A percentile compares a stretch with the other conserved stretches of the same genome.
These are phyloP conservation scores for Laguncularia racemosa DNA, from an alignment of 345 rosid species.

Conservation along the genomic window DNA sequence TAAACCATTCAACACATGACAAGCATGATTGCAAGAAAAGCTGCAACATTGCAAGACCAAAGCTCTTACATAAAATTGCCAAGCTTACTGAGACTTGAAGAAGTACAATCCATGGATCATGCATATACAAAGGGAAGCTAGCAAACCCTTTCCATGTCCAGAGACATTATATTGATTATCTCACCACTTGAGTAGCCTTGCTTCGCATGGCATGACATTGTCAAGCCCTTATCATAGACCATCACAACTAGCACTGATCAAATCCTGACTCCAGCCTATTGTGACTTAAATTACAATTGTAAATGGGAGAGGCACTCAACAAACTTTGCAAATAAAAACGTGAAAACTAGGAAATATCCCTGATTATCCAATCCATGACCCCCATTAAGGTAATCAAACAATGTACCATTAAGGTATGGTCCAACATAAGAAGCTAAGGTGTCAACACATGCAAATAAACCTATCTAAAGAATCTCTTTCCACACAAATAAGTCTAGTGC, in stretches of 20 bases:
- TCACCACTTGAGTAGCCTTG: constrained; percentile 27
- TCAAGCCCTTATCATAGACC: too few relatives aligned
- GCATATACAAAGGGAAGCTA: constrained; percentile 20
- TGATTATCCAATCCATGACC: constrained; percentile 10
- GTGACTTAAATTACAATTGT: constrained; percentile 21
- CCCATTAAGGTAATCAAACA: constrained; percentile 27
- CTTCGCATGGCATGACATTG: constrained; percentile 2
- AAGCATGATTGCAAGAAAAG: constrained; percentile 11
- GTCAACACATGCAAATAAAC: background rate
- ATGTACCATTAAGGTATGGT: constrained; percentile 25
- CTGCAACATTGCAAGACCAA: constrained; percentile 17
- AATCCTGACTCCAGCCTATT: constrained; percentile 10
- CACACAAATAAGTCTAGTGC: constrained; percentile 11
- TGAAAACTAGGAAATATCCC: constrained; percentile 20
- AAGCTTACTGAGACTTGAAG: constrained; percentile 24
- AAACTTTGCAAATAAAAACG: constrained; percentile 23
- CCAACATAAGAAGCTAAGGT: constrained; percentile 22
- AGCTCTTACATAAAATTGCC: constrained; percentile 18
- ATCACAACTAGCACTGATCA: too few relatives aligned
- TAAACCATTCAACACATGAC: too few relatives aligned
- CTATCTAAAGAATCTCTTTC: constrained; percentile 20
- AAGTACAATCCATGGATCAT: constrained; percentile 23
- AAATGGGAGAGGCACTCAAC: constrained; percentile 21
- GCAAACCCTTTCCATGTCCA: constrained; percentile 26
- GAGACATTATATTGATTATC: constrained; percentile 27